Percentiles rank a stretch among this genome's conserved stretches.
Evolutionary conservation across 1,284 basidiomycete genomes (phyloP).

Genomic region (Mycocalia duriaeana): DNA sequence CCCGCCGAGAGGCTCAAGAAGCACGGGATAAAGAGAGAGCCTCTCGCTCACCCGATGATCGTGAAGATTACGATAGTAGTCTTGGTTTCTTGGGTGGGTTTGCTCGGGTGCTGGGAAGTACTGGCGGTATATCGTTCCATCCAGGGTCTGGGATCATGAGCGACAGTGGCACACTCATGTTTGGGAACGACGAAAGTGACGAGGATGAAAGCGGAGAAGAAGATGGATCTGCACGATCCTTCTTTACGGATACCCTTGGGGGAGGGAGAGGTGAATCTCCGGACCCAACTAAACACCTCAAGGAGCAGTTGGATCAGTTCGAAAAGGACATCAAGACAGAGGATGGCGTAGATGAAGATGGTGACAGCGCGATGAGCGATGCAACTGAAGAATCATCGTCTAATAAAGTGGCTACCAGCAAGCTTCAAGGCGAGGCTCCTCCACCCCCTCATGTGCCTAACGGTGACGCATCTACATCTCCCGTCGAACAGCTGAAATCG

Average conservation of each 20-base stretch:
- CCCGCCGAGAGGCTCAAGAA: slow-evolving; percentile 48
- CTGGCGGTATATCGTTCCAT: slow-evolving; percentile 55
- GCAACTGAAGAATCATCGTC: slow-evolving; percentile 11
- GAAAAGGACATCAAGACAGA: slow-evolving; percentile 36
- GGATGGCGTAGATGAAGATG: slow-evolving; percentile 23
- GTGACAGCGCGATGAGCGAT: slow-evolving; percentile 25
- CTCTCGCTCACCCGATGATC: slow-evolving; percentile 18
- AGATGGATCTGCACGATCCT: slow-evolving; percentile 29
- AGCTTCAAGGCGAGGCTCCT: slow-evolving; percentile 40
- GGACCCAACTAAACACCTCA: slow-evolving; percentile 52
- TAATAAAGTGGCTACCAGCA: slow-evolving; percentile 14
- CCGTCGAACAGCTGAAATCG: slow-evolving; percentile 48
- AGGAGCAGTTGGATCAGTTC: slow-evolving; percentile 57
- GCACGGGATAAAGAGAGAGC: slow-evolving; percentile 49
- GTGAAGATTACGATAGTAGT: slow-evolving; percentile 14
- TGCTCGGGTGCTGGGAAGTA: slow-evolving; percentile 42
- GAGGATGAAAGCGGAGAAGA: slow-evolving; percentile 50
- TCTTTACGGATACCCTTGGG: slow-evolving; percentile 44
- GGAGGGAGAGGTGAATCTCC: slow-evolving; percentile 34
- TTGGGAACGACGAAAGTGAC: slow-evolving; percentile 48
- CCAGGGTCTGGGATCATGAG: slow-evolving; percentile 44
- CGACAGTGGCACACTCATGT: slow-evolving; percentile 50
- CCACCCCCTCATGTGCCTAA: slow-evolving; percentile 41
- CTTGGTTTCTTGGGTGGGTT: slow-evolving; percentile 28
- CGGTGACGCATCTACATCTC: slow-evolving; percentile 34